Evolutionary conservation across 2,329 filamentous ascomycete genomes (phyloP).

Genomic region (Xylogone sp.): DNA sequence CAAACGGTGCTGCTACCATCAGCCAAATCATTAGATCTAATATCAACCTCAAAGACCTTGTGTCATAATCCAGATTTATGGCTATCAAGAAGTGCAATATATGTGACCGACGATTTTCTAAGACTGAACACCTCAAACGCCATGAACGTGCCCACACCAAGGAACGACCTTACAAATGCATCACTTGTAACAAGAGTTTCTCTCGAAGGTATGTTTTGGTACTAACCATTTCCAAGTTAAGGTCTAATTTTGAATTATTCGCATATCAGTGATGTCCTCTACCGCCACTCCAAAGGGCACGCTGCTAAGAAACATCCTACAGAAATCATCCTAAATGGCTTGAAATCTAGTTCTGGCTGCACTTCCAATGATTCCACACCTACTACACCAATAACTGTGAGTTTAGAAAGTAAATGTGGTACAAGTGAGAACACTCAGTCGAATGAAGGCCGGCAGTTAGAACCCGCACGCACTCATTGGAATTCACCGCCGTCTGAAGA

Average conservation of each 20-base stretch:
- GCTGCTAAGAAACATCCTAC: background rate
- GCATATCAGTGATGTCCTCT: conserved; percentile 19
- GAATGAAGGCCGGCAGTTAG: too few relatives aligned
- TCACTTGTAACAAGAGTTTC: conserved; percentile 49
- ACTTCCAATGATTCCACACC: background rate
- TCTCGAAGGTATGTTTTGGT: conserved; percentile 42
- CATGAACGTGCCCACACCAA: conserved; percentile 53
- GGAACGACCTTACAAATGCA: conserved; percentile 50
- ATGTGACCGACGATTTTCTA: conserved; percentile 51
- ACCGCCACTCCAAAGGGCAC: conserved; percentile 20
- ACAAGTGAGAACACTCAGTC: too few relatives aligned
- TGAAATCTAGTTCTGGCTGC: background rate
- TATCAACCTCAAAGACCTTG: too few relatives aligned
- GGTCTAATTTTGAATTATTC: conserved; percentile 1
- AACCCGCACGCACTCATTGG: too few relatives aligned
- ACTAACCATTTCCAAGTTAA: background rate
- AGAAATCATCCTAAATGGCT: background rate
- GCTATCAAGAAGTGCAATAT: conserved; percentile 35
- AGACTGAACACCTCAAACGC: conserved; percentile 51
- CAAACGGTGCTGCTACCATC: too few relatives aligned
- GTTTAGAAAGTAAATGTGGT: too few relatives aligned
- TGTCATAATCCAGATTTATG: background rate
- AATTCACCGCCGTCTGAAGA: too few relatives aligned
- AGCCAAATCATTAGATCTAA: too few relatives aligned
- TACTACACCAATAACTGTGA: too few relatives aligned